A percentile compares a stretch with the other conserved stretches of the same genome.
Conservation (phyloP, 768 basidiomycete genomes). For the Lentinula raphanica region DNA sequence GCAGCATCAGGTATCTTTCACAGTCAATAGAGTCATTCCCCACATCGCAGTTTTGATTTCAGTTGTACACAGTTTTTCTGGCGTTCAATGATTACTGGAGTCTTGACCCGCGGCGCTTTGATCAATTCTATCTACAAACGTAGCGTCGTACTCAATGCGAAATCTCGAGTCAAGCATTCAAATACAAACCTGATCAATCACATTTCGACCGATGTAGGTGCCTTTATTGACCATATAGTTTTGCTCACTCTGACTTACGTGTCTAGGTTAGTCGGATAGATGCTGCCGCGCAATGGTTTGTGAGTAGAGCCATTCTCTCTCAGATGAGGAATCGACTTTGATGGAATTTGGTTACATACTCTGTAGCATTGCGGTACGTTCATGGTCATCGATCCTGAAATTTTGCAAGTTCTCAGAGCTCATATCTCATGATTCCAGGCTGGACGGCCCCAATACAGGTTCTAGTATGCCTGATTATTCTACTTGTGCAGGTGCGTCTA, state of each 20-base stretch:
- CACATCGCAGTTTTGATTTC: not conserved
- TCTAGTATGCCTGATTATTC: constrained; percentile 51
- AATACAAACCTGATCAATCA: constrained; percentile 60
- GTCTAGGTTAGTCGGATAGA: constrained; percentile 50
- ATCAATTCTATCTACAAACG: constrained; percentile 70
- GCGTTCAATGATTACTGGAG: constrained; percentile 62
- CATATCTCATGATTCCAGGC: constrained; percentile 23
- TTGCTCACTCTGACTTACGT: not conserved
- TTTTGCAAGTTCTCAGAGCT: not conserved
- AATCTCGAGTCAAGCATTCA: constrained; percentile 55
- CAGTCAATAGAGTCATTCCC: not conserved
- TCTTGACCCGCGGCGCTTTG: constrained; percentile 59
- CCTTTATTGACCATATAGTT: too few relatives aligned
- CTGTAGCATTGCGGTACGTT: constrained; percentile 5
- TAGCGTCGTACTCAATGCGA: constrained; percentile 58
- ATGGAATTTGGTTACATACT: not conserved
- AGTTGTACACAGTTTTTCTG: constrained; percentile 60
- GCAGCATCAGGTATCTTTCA: constrained; percentile 49
- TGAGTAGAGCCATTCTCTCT: constrained; percentile 27
- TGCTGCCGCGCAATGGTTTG: constrained; percentile 68
- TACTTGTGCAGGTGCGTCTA: constrained; percentile 49
- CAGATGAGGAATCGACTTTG: not conserved
- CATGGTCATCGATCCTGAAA: not conserved
- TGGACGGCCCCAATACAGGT: constrained; percentile 72
- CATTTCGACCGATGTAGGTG: constrained; percentile 59